These are phyloP conservation scores for Gossypium stocksii DNA, from an alignment of 345 rosid species.

Conservation along the genomic window DNA sequence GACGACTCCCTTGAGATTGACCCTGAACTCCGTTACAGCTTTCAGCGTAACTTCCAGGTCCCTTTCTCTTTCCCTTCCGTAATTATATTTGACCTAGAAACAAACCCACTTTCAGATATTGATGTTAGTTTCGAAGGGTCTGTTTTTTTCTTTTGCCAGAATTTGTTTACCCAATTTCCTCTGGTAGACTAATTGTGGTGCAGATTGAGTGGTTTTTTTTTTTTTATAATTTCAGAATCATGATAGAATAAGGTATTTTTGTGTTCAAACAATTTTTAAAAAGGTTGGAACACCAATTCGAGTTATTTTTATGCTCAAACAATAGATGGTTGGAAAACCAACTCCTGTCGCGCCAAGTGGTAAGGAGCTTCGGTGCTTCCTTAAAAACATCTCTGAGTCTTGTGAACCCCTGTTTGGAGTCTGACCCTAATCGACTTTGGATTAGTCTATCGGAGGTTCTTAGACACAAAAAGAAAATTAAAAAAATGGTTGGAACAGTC, in stretches of 20 bases:
- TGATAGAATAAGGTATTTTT: neutral
- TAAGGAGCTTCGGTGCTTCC: neutral
- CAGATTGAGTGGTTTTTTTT: neutral
- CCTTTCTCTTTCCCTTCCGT: conserved; percentile 7
- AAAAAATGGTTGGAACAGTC: neutral
- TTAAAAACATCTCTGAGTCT: neutral
- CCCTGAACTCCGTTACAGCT: conserved; percentile 96
- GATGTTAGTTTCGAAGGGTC: neutral
- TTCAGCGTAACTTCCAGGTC: conserved; percentile 86
- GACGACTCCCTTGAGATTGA: conserved; percentile 57
- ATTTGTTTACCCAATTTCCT: neutral
- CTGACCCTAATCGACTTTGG: neutral
- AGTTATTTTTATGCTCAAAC: neutral
- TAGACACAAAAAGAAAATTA: too few species aligned
- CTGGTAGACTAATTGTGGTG: neutral
- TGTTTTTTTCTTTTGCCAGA: neutral
- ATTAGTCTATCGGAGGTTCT: neutral
- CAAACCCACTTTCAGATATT: neutral
- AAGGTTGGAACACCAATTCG: neutral
- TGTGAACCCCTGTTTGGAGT: neutral
- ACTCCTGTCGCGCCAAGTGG: neutral
- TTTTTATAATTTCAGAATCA: neutral
- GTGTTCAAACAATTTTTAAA: neutral
- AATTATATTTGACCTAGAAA: neutral
- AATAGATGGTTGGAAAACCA: neutral